These are phyloP conservation scores for Globisporangium acanthophoron DNA, from an alignment of 352 stramenopile species.

Conservation along the genomic window DNA sequence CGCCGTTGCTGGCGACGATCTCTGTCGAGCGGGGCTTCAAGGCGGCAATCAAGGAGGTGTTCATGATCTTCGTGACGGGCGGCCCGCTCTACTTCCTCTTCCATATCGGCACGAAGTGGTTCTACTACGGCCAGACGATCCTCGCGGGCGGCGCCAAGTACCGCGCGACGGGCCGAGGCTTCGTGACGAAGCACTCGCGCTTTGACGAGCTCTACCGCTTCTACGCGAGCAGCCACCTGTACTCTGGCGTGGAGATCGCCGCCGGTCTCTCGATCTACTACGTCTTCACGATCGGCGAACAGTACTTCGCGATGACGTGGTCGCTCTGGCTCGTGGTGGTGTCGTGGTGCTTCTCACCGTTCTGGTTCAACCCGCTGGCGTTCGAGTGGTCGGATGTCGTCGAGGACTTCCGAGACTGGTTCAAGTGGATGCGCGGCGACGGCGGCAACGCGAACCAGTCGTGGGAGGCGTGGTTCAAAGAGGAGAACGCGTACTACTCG, in stretches of 20 bases:
- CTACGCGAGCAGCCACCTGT: constrained; percentile 97
- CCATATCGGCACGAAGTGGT: constrained; percentile 99
- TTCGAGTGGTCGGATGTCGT: constrained; percentile 95
- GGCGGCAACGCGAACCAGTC: constrained; percentile 91
- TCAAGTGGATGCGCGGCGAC: constrained; percentile 93
- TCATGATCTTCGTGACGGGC: constrained; percentile 96
- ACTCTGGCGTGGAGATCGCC: constrained; percentile 91
- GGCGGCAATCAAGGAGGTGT: constrained; percentile 87
- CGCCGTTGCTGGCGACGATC: constrained; percentile 96
- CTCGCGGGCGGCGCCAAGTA: constrained; percentile 98
- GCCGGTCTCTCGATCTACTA: constrained; percentile 92
- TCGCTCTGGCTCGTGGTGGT: constrained; percentile 93
- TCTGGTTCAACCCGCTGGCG: constrained; percentile 98
- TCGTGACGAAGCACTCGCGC: constrained; percentile 97
- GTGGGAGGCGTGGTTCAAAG: constrained; percentile 95
- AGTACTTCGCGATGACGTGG: constrained; percentile 98
- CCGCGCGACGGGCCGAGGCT: constrained; percentile 95
- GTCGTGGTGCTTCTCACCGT: constrained; percentile 89
- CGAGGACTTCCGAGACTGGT: constrained; percentile 86
- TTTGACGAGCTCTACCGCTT: constrained; percentile 99
- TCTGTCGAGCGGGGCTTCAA: constrained; percentile 98
- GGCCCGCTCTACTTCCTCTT: constrained; percentile 99
- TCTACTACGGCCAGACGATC: constrained; percentile 99
- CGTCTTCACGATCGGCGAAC: constrained; percentile 89
- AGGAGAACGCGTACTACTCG: constrained; percentile 93